Base-by-base conservation (phyloP, 495 filamentous ascomycete species). In the Lasiosphaeria ovina region DNA sequence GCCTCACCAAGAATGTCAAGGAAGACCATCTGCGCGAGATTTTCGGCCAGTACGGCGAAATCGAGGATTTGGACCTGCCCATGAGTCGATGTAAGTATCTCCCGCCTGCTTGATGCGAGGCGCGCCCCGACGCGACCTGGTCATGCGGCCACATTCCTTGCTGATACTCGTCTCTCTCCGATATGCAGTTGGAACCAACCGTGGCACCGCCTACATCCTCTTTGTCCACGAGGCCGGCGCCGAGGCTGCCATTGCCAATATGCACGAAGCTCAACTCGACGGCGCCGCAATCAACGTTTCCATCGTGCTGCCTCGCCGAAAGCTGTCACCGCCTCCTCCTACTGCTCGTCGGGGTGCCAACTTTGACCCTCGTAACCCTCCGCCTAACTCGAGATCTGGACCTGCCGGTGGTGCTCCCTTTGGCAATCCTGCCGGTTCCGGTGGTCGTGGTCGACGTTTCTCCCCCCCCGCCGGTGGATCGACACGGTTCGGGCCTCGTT, bases 181-280 rank as follows among this genome's bases (percentile, higher is more conserved):
- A 40, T n/a, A 7, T 32, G 40, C 72, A 97, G 93, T 89, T 77
- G 87, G 87, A 66, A 93, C 87, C 51, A 98, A 97, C 64, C 89
- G 93, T 52, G 92, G 95, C 54, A 94, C 93, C 9, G 95, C 94
- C 47, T 99, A 97, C 72, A 92, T 98, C 54, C 76, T 96, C 35
- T 99, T 91, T 74, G 74, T 84, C 49, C 79, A 87, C 54, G 84
- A 91, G 42, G 79, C 85, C 49, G 88, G 92, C 63, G 95, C 94
- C 40, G 91, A 96, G 67, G 79, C 86, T 16, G 94, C 94, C 32
- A 95, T 99, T 64, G 85, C 92, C 50, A 89, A 96, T 69, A 98
- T 99, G 95, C 95, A 99, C 72, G 94, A 99, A 79, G 91, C 91
- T 12, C 91, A 97, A 64, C 77, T 99, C 48, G 94, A 99, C 76